Evolutionary conservation across 768 basidiomycete species (phyloP).

Genomic region (Leccinum longicurvipes): DNA sequence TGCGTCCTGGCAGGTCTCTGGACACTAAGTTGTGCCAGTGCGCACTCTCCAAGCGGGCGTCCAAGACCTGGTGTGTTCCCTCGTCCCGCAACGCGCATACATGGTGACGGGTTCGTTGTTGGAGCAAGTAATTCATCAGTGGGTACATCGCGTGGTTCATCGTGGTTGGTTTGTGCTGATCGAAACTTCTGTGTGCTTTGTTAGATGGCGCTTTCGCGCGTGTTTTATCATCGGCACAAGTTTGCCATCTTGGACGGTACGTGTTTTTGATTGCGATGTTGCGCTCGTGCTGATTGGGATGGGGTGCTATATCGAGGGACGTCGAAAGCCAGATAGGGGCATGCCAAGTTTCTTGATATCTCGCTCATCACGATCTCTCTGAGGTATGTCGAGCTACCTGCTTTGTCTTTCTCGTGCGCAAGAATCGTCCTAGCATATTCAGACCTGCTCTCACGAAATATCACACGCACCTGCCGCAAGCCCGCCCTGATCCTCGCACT

Average conservation of each 20-base stretch:
- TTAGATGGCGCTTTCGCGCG: no score
- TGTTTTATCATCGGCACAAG: no score
- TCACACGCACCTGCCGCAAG: slow-evolving; percentile 81
- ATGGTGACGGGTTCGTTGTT: no score
- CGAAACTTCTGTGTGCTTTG: no score
- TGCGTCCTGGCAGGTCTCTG: slow-evolving; percentile 87
- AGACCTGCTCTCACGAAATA: slow-evolving; percentile 84
- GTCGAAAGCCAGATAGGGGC: slow-evolving; percentile 93
- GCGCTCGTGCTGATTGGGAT: not conserved
- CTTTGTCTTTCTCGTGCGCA: no score
- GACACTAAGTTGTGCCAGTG: slow-evolving; percentile 50
- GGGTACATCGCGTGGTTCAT: slow-evolving; percentile 40
- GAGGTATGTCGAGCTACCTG: slow-evolving; percentile 44
- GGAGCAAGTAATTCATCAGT: slow-evolving; percentile 93
- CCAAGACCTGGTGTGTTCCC: slow-evolving; percentile 53
- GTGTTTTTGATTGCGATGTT: not conserved
- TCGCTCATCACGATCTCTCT: slow-evolving; percentile 92
- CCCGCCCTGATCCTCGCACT: no score
- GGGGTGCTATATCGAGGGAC: slow-evolving; percentile 85
- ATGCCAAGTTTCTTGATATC: slow-evolving; percentile 83
- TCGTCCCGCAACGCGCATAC: slow-evolving; percentile 91
- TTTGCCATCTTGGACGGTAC: no score
- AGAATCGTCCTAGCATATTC: not conserved
- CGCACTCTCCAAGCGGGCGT: slow-evolving; percentile 36
- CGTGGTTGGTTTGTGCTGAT: no score